A percentile compares a stretch with the other conserved stretches of the same genome.
Conservation (phyloP, 2,329 filamentous ascomycete species). For the Colletotrichum tropicale region DNA sequence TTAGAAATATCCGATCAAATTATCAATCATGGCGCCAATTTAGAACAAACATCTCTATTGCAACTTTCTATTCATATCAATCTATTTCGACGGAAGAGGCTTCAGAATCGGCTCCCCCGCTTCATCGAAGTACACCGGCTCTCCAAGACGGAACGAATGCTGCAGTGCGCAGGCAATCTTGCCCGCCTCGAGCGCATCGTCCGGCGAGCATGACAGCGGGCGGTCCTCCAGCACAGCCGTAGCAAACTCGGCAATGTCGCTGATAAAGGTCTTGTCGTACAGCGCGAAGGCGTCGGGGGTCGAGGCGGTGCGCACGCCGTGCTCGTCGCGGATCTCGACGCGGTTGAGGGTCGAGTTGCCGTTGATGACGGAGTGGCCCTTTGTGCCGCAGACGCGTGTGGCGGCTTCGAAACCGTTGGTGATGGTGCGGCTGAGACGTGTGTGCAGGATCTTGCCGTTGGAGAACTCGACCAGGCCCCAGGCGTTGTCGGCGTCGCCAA, state of each 20-base stretch:
- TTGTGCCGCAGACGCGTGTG: conserved; percentile 21
- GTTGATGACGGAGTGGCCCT: conserved; percentile 29
- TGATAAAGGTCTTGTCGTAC: background rate
- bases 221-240: background rate
- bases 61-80: background rate
- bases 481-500: conserved; percentile 33
- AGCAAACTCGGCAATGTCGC: background rate
- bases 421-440: conserved; percentile 36
- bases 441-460: conserved; percentile 37
- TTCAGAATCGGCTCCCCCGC: background rate
- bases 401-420: conserved; percentile 38
- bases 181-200: background rate
- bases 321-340: background rate
- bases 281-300: background rate
- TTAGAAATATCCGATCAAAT: too few species aligned
- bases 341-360: conserved; percentile 21
- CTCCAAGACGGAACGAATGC: background rate
- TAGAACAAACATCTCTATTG: background rate
- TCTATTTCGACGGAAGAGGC: background rate
- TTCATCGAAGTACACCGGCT: background rate
- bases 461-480: conserved; percentile 38
- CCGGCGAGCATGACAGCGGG: background rate
- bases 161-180: background rate
- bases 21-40: too few species aligned
- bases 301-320: background rate